Percentiles rank a stretch among this genome's conserved stretches.
These are phyloP conservation scores for Lathyrus oleraceus DNA, from an alignment of 306 rosid species.

Conservation along the genomic window DNA sequence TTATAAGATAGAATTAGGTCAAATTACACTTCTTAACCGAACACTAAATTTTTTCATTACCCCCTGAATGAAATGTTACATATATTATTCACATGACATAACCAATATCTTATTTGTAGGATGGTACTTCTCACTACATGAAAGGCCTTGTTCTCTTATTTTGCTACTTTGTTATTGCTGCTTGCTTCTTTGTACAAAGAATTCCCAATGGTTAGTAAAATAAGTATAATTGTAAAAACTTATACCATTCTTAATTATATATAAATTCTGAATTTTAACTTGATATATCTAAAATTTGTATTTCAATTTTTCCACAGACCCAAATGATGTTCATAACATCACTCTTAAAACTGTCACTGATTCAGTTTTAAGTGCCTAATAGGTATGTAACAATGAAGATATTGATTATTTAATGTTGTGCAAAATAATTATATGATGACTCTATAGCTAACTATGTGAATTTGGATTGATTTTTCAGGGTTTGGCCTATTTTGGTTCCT, in stretches of 20 bases:
- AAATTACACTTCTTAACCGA: no score
- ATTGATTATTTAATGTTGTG: neutral
- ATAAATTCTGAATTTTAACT: neutral
- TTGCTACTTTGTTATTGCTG: conserved; percentile 79
- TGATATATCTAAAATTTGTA: conserved; percentile 23
- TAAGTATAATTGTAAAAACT: neutral
- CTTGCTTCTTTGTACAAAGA: conserved; percentile 77
- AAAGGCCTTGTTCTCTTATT: conserved; percentile 84
- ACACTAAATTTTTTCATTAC: neutral
- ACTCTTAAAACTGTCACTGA: conserved; percentile 37
- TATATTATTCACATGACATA: conserved; percentile 28
- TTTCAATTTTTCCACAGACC: conserved; percentile 35
- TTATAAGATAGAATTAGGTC: no score
- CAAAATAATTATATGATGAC: neutral
- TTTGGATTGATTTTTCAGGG: conserved; percentile 38
- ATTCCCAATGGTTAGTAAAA: conserved; percentile 53
- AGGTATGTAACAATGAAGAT: conserved; percentile 1
- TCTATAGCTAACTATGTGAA: neutral
- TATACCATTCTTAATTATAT: neutral
- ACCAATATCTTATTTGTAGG: conserved; percentile 45
- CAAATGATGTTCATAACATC: conserved; percentile 24
- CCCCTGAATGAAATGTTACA: neutral
- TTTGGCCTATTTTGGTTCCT: conserved; percentile 27
- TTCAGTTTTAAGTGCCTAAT: conserved; percentile 39
- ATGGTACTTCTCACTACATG: conserved; percentile 91